Base-by-base conservation (phyloP, 2,329 filamentous ascomycete species). In the Diaporthe eres region DNA sequence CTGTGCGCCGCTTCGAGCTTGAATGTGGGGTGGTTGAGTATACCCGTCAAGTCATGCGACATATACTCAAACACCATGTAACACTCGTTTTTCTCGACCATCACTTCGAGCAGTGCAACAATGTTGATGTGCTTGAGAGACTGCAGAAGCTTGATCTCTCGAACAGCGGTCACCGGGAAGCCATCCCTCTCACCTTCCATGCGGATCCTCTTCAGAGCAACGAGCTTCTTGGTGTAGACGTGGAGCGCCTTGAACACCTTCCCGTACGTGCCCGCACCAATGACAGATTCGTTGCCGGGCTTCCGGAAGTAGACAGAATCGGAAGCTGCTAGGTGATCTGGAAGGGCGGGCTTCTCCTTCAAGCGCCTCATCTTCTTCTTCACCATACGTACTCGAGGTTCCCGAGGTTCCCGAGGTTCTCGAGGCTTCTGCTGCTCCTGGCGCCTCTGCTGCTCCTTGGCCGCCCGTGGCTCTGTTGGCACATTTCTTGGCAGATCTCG, bases 51-150 rank as follows among this genome's bases (percentile, higher is more conserved):
- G 83, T 99, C 97, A 83, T 99, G 97, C 1, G 97, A 96, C 44
- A 98, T 89, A 82, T 99, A 99, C 83, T 99, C 97, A 79, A 99
- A 99, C 4, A 99, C 97, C 97, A 99, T 99, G 85, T 98, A 99
- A 84, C 97, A 99, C 84, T 98, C 96, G 79, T 98, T 98, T 82
- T 94, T 94, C 85, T 99, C 97, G 2, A 99, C 97, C 97, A 99
- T 99, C 79, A 97, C 95, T 85, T 98, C 95, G 78, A 94, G 92
- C 25, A 98, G 86, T 55, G 92, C 92, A 75, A 98, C 95, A 70
- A 98, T 92, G 80, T 97, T 98, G 76, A 89, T 86, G 80, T 98
- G 95, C 77, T 93, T 92, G 31, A 98, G 88, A 4, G 94, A 96
- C 82, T 98, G 95, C n/a, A 98, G 88, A 34, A 98, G 87, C 83